phyloP scores from a whole-genome alignment of 805 yeast species.

The Nakazawaea populi region DNA sequence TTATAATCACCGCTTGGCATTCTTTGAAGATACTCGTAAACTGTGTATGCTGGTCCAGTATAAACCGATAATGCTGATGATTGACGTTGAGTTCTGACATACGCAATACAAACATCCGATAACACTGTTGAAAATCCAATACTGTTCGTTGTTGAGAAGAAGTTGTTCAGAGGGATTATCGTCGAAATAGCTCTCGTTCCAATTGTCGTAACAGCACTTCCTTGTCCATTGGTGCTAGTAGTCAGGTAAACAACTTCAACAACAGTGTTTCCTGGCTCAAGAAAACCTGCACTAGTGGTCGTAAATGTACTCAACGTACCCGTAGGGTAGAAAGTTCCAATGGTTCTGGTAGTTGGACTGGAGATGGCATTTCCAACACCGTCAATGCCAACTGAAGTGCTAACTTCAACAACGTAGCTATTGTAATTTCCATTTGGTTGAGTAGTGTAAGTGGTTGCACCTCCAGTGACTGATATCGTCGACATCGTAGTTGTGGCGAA shows the following conservation, averaged over 20 bases:
- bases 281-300: neutral
- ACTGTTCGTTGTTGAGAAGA: neutral
- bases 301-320: neutral
- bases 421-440: neutral
- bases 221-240: neutral
- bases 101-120: neutral
- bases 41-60: constrained; percentile 1
- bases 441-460: neutral
- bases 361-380: neutral
- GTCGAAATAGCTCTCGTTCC: neutral
- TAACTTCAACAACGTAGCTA: neutral
- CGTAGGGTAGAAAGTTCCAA: neutral
- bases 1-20: neutral
- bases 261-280: neutral
- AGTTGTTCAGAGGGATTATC: neutral
- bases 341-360: neutral
- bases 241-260: neutral
- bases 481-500: no score
- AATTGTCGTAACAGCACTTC: neutral
- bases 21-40: constrained; percentile 1
- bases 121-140: neutral
- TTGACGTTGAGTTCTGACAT: neutral
- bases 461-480: neutral
- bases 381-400: neutral
- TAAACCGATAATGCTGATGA: neutral